Percentiles rank a stretch among this genome's conserved stretches.
Conservation (phyloP, 768 basidiomycete species). For the Lactarius tabidus region DNA sequence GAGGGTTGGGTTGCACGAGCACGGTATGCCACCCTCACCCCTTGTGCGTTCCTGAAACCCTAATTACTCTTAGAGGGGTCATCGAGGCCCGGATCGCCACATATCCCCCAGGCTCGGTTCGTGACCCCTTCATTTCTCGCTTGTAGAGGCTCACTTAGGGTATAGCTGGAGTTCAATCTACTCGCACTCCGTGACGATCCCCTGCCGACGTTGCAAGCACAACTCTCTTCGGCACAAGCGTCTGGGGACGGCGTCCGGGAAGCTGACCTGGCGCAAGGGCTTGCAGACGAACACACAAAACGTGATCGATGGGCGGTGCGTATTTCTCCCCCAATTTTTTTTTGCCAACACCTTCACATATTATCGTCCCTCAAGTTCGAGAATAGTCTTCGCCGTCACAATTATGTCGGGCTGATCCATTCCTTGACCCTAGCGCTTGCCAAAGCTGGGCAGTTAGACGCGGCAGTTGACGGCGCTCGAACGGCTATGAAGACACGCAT, state of each 20-base stretch:
- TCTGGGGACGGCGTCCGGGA: slow-evolving; percentile 35
- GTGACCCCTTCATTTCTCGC: slow-evolving; percentile 31
- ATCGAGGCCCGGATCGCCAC: slow-evolving; percentile 87
- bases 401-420: slow-evolving; percentile 79
- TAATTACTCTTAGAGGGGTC: slow-evolving; percentile 53
- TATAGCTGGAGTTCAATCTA: slow-evolving; percentile 86
- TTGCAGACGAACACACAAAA: slow-evolving; percentile 67
- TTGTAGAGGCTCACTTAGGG: background rate
- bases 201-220: slow-evolving; percentile 59
- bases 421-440: slow-evolving; percentile 70
- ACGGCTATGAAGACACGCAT: slow-evolving; percentile 42
- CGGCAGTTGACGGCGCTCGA: slow-evolving; percentile 45
- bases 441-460: slow-evolving; percentile 57
- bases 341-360: background rate
- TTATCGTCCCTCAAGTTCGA: slow-evolving; percentile 55
- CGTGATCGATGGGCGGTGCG: slow-evolving; percentile 80
- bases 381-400: slow-evolving; percentile 82
- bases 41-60: slow-evolving; percentile 12
- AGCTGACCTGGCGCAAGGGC: slow-evolving; percentile 50
- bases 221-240: slow-evolving; percentile 47
- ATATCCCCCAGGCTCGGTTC: slow-evolving; percentile 83
- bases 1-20: slow-evolving; percentile 86
- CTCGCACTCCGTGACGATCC: slow-evolving; percentile 84
- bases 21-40: slow-evolving; percentile 42
- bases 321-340: slow-evolving; percentile 23